Evolutionary conservation across 2,329 filamentous ascomycete genomes (phyloP).

Genomic region (Lomentospora prolificans): DNA sequence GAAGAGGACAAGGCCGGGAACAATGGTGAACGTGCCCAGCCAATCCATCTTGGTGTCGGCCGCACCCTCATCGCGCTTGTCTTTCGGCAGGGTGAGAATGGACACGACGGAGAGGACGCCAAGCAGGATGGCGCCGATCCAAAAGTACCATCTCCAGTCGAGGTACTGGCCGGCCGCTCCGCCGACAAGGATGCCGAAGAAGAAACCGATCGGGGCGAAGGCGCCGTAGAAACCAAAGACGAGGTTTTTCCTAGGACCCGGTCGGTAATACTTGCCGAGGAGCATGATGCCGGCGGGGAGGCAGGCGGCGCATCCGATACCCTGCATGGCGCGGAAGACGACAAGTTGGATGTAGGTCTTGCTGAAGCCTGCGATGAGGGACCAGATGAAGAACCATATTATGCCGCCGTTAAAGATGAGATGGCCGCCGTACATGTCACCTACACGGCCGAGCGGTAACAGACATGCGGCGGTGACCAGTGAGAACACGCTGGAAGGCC

Average conservation of each 20-base stretch:
- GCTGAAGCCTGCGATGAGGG: constrained; percentile 60
- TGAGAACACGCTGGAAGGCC: constrained; percentile 55
- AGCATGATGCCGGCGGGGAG: constrained; percentile 62
- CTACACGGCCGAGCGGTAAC: constrained; percentile 51
- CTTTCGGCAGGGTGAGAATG: constrained; percentile 27
- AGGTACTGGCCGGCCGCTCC: constrained; percentile 51
- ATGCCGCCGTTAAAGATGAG: constrained; percentile 49
- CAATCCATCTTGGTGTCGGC: constrained; percentile 44
- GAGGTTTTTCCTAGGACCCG: constrained; percentile 62
- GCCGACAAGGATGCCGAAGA: constrained; percentile 56
- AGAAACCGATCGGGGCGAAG: constrained; percentile 48
- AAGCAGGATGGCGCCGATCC: constrained; percentile 40
- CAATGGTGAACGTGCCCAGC: constrained; percentile 42
- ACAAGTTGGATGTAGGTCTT: constrained; percentile 60
- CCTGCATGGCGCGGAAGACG: constrained; percentile 63
- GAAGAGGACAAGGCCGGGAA: constrained; percentile 49
- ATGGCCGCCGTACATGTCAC: constrained; percentile 54
- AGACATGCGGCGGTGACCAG: constrained; percentile 47
- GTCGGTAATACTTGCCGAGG: constrained; percentile 57
- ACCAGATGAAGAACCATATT: constrained; percentile 59
- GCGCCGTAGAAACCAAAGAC: constrained; percentile 51
- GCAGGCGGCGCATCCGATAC: constrained; percentile 63
- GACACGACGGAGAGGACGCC: constrained; percentile 37
- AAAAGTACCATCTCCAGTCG: constrained; percentile 62
- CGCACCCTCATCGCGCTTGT: constrained; percentile 17